Conservation (phyloP, 805 yeast species). For the Yamadazyma takamatsuzukensis region DNA sequence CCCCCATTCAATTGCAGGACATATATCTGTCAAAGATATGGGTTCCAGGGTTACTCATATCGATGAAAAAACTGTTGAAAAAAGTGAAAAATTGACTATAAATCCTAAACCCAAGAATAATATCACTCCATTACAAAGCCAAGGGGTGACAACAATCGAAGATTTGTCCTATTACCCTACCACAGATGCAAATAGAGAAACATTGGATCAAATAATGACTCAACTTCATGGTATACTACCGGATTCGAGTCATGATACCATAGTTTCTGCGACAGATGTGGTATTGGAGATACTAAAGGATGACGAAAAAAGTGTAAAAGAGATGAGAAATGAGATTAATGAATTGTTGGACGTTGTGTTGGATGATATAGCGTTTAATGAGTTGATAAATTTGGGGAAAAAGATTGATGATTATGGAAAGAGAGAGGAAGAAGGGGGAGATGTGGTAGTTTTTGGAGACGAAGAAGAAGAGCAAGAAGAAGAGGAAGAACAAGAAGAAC, state of each 20-base stretch:
- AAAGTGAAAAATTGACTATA: not conserved
- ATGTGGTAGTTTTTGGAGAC: conserved; percentile 37
- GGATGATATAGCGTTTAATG: conserved; percentile 43
- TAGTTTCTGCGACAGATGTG: conserved; percentile 70
- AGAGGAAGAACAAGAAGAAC: conserved; percentile 22
- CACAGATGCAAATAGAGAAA: conserved; percentile 45
- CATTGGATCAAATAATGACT: conserved; percentile 54
- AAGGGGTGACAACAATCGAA: conserved; percentile 27
- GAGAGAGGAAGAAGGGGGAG: conserved; percentile 24
- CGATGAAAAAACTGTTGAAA: conserved; percentile 5
- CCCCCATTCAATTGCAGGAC: conserved; percentile 73
- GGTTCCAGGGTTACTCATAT: conserved; percentile 43
- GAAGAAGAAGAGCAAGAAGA: conserved; percentile 24
- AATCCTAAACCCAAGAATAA: not conserved
- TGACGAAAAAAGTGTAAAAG: conserved; percentile 38
- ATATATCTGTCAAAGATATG: conserved; percentile 64
- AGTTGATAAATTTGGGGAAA: conserved; percentile 41
- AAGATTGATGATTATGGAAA: conserved; percentile 48
- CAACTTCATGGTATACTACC: conserved; percentile 58
- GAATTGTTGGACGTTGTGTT: conserved; percentile 41
- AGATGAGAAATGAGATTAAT: conserved; percentile 49
- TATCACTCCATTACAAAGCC: conserved; percentile 7
- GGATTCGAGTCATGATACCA: conserved; percentile 73
- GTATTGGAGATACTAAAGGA: conserved; percentile 52
- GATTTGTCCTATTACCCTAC: conserved; percentile 62